Base-by-base conservation (phyloP, 2,329 filamentous ascomycete genomes). In the Epichloe hybrida region DNA sequence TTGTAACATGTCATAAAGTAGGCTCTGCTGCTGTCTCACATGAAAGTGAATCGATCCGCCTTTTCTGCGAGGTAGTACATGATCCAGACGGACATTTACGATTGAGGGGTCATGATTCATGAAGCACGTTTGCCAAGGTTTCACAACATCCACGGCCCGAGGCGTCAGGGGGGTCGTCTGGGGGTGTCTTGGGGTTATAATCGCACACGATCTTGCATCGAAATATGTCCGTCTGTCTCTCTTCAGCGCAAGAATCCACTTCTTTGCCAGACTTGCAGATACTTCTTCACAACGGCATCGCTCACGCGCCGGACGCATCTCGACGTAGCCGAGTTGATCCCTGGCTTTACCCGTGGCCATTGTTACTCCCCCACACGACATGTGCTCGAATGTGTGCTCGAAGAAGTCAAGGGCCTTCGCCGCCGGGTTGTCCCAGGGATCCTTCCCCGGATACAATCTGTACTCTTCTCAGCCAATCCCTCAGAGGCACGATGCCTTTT, bases 301-400 rank as follows among this genome's bases (percentile, higher is more conserved):
- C 41, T 45, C 27, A 43, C 44, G 5, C 38, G 49, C 3, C 36
- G 12, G 11, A 51, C n/a, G 4, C 21, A 36, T 6, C n/a, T 13
- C 37, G 43, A 27, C 2, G 50, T 52, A 3, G 39, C 31, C 8
- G 51, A 50, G 21, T 23, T 47, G 50, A n/a, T 52, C 40, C 15
- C 47, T 41, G 17, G 50, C 47, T n/a, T 20, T 37, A 3, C 23
- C 40, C 4, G 51, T 49, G n/a, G 13, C 51, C 13, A 50, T 1
- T 17, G 46, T 6, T 2, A 52, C n/a, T 4, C 41, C 42, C 8
- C 47, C 21, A 23, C 21, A 52, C 6, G 36, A 31, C 46, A 52
- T 50, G 20, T 21, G 20, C 20, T 21, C 20, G 20, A 21, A 21
- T 21, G 20, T 21, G 20, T 21, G 20, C 20, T 21, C 20, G 20